phyloP scores from a whole-genome alignment of 2,329 filamentous ascomycete genomes.

The Colletotrichum aenigma region DNA sequence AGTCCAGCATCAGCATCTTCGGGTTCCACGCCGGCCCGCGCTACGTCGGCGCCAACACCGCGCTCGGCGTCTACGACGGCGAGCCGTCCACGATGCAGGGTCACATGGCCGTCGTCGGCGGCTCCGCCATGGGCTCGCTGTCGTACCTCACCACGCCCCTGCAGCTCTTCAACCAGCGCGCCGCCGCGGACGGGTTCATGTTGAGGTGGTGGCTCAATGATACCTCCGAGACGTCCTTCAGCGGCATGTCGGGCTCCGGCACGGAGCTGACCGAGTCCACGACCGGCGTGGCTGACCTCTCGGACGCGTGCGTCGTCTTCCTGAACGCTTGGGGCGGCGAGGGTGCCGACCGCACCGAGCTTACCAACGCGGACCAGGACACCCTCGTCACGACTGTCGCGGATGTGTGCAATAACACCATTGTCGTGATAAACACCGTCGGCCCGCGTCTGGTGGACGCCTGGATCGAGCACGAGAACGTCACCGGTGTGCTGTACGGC shows the following conservation, averaged over 20 bases:
- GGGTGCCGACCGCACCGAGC: neutral
- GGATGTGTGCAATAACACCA: constrained; percentile 61
- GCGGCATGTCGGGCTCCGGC: constrained; percentile 62
- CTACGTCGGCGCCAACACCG: constrained; percentile 61
- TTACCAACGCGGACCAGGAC: neutral
- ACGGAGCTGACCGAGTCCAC: constrained; percentile 23
- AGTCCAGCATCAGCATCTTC: neutral
- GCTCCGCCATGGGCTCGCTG: constrained; percentile 38
- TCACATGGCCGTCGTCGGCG: constrained; percentile 43
- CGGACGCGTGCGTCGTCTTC: constrained; percentile 71
- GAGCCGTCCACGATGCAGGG: constrained; percentile 40
- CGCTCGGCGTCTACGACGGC: constrained; percentile 57
- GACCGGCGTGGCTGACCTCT: constrained; percentile 47
- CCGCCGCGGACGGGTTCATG: constrained; percentile 70
- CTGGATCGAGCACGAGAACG: constrained; percentile 55
- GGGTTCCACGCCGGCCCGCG: constrained; percentile 45
- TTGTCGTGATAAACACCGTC: constrained; percentile 70
- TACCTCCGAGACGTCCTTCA: constrained; percentile 52
- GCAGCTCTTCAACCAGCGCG: constrained; percentile 64
- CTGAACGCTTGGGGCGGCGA: neutral
- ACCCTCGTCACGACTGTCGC: constrained; percentile 34
- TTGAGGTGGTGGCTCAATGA: constrained; percentile 66
- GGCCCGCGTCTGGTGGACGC: constrained; percentile 51
- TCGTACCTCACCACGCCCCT: constrained; percentile 56
- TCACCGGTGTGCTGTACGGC: constrained; percentile 60